Base-by-base conservation (phyloP, 2,329 filamentous ascomycete species). In the Knufia fluminis region DNA sequence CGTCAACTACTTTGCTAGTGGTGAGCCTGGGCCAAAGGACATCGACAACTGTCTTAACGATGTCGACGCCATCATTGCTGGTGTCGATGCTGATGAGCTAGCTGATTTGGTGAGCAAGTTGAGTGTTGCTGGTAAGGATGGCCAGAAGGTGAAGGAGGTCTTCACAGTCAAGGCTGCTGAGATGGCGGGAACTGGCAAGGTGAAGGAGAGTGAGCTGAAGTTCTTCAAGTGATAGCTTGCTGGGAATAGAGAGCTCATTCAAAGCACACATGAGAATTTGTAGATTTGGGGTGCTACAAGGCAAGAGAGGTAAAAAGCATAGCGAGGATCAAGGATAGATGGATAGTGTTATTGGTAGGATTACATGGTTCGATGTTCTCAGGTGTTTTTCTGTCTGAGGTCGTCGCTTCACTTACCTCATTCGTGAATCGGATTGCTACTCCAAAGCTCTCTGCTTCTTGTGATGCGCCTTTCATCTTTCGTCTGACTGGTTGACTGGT, bases 21-120 rank as follows among this genome's bases (percentile, higher is more conserved):
- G 77, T 39, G 85, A 82, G 48, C 85, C 90, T 52, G 73, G 83
- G 22, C 72, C 79, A 9, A 33, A 53, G 46, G 80, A 87, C 64
- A 87, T 98, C 59, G 90, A 97, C 63, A 72, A 76, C 26, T 87
- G 92, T 1, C 77, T 97, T 32, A 78, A 78, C 61, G 91, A 96
- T 58, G 86, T 94, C 43, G 94, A 98, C 64, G 72, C 84, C 19
- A 71, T 98, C 53, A 88, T 95, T 71, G 75, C 76, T 69, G 94
- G 91, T 79, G 82, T 95, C 58, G 90, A 95, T 58, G 74, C 85
- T 49, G 91, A 96, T 60, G 90, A 97, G 77, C 80, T 97, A 61
- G 90, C 90, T 35, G 78, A 77, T 19, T 73, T 98, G 51, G 88
- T 90, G 31, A 76, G 73, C 60, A 91, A 91, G 73, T 79, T 98